Percentiles rank a stretch among this genome's conserved stretches.
These are phyloP conservation scores for Clitopilus passeckerianus DNA, from an alignment of 768 basidiomycete species.

Conservation along the genomic window DNA sequence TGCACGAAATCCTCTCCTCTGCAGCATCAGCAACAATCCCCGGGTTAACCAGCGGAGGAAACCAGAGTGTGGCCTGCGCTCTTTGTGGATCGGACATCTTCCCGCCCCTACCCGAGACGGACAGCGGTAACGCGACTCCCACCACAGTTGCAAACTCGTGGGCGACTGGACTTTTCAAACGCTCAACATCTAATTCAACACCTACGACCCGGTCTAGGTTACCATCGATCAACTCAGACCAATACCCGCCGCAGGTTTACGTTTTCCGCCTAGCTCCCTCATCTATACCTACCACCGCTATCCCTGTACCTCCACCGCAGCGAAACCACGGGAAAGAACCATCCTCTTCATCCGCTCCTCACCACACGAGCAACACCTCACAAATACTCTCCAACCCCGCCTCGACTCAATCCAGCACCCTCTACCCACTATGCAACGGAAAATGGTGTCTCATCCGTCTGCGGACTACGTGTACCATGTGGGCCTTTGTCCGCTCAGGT, in stretches of 20 bases:
- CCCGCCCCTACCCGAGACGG: constrained; percentile 22
- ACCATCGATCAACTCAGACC: constrained; percentile 22
- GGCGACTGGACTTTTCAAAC: constrained; percentile 60
- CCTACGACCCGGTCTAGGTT: constrained; percentile 24
- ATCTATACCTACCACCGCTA: constrained; percentile 19
- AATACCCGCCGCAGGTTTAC: constrained; percentile 45
- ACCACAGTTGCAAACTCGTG: constrained; percentile 35
- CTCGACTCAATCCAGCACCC: constrained; percentile 30
- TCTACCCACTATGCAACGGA: constrained; percentile 77
- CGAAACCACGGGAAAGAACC: constrained; percentile 14
- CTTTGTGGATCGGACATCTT: constrained; percentile 69
- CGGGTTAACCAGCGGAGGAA: constrained; percentile 34
- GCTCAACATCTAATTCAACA: constrained; percentile 19
- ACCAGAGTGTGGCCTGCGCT: constrained; percentile 61
- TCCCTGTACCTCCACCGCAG: constrained; percentile 23
- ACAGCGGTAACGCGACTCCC: constrained; percentile 25
- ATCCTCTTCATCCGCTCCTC: constrained; percentile 19
- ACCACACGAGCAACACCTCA: constrained; percentile 18
- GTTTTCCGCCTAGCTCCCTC: constrained; percentile 61
- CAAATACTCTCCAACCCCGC: constrained; percentile 15
- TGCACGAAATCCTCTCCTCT: constrained; percentile 42
- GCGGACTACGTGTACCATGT: constrained; percentile 83
- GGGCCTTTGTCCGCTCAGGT: constrained; percentile 81
- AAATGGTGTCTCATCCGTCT: constrained; percentile 87
- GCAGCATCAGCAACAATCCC: constrained; percentile 38